Evolutionary conservation across 768 basidiomycete genomes (phyloP), one percentile per base, ranked within the genome.

Genomic region (Piloderma croceum): DNA sequence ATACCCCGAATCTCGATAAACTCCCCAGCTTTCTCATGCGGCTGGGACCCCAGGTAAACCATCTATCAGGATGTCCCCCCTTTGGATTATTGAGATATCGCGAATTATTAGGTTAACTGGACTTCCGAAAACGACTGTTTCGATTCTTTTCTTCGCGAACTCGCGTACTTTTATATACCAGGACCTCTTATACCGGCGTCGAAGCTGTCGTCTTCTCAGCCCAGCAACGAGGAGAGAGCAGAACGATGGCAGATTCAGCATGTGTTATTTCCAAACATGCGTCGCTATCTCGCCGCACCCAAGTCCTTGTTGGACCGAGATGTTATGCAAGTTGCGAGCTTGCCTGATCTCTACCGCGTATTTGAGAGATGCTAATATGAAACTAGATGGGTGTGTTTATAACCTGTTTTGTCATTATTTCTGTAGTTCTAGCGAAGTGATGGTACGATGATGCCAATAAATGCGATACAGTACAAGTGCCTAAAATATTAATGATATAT

Each of bases 311-410:
- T 83, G 36, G 85, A 82, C 48, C 57, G 58, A 20, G 87, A 90
- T 52, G 79, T 97, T 4, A 79, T 90, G 2, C 88, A 93, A 61
- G 77, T 94, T 15, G 92, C 96, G 7, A 85, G 78, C 59, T 62
- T 98, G 31, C 91, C 91, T 2, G 90, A 93, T 47, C 66, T 99
- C 39, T 99, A 96, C 60, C 82, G 85, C 46, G 87, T 97, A 0
- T 99, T 98, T 53, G 93, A 98, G 63, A 65, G 93, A 47, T 97
- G 93, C 56, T 97, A 57, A 69, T 29, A 15, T 29, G 27, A 9
- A 9, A 29, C 27, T 29, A 15, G 10, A 29, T 29, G 9, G 9
- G 9, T 9, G 27, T 29, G 27, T 29, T 9, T 29, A 15, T 29
- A 9, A 9, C 9, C 9, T 29, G 27, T 29, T 9, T 9, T 29